Base-by-base conservation (phyloP, 2,329 filamentous ascomycete genomes). In the Venturia aucupariae region DNA sequence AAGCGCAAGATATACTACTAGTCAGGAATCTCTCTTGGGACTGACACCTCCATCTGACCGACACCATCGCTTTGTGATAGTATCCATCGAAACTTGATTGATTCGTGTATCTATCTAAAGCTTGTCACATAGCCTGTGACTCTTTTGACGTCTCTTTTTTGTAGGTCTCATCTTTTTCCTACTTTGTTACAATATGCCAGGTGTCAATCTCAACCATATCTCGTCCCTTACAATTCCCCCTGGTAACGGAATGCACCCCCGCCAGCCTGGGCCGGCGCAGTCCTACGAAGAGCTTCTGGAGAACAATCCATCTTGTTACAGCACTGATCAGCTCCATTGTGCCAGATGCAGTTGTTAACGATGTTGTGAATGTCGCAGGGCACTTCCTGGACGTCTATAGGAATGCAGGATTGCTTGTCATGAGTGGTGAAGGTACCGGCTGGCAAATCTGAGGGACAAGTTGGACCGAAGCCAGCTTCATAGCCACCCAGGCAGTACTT, bases 251-350 rank as follows among this genome's bases (percentile, higher is more conserved):
- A 27, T 8, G 51, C 15, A 10, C 15, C 51, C 13, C 17, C 30
- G 11, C 24, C 48, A 55, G 27, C 27, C 3, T n/a, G 10, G 2
- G 46, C 46, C 22, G 27, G 51, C 8, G 51, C 4, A n/a, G 51
- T 35, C 6, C 51, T 32, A 35, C 27, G 27, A 19, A 57, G 30
- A 57, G 51, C 51, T 4, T 15, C 51, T 4, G 51, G 19, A 32
- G 60, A 46, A 48, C 60, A 62, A 24, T 62, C 60, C 2, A 27
- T 38, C 24, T 48, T 42, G 2, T 38, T 13, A 15, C 60, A 62
- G 60, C 60, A 62, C 32, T 62, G 60, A 62, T 62, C 60, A 32
- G 30, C 51, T 38, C 60, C 60, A 24, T 48, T 62, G 10, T 62
- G 41, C 60, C 60, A 62, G 19, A 62, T 62, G 27, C 60, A 62